These are phyloP conservation scores for Primulina tabacum DNA, from an alignment of 257 asterid genomes.

Conservation along the genomic window DNA sequence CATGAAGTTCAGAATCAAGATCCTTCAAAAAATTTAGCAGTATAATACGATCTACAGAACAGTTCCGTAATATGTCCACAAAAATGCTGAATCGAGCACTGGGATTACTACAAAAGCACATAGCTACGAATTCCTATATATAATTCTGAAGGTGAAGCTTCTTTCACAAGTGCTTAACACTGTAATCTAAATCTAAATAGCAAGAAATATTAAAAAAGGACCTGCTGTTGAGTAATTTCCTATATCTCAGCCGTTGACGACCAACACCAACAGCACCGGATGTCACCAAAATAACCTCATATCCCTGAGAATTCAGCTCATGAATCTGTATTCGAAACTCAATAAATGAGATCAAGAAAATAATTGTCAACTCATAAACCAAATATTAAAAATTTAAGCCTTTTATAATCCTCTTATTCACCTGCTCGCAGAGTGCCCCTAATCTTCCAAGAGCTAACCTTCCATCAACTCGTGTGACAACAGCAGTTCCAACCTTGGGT, in stretches of 20 bases:
- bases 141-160: neutral
- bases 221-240: slow-evolving; percentile 87
- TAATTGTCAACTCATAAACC: slow-evolving; percentile 12
- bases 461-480: slow-evolving; percentile 69
- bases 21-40: slow-evolving; percentile 1
- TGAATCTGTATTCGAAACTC: slow-evolving; percentile 64
- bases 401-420: slow-evolving; percentile 24
- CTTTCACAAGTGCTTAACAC: neutral
- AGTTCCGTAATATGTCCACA: neutral
- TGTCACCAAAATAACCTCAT: slow-evolving; percentile 87
- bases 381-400: neutral
- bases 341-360: slow-evolving; percentile 23
- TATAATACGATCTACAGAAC: neutral
- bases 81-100: neutral
- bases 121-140: neutral
- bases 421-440: slow-evolving; percentile 99
- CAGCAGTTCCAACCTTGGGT: slow-evolving; percentile 84
- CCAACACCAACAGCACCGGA: slow-evolving; percentile 99
- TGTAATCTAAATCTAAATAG: neutral
- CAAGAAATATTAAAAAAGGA: slow-evolving; percentile 24
- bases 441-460: slow-evolving; percentile 94
- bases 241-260: slow-evolving; percentile 84
- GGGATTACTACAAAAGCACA: neutral
- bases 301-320: slow-evolving; percentile 75
- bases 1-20: neutral